Conservation (phyloP, 306 rosid genomes). For the Casuarina cunninghamiana region DNA sequence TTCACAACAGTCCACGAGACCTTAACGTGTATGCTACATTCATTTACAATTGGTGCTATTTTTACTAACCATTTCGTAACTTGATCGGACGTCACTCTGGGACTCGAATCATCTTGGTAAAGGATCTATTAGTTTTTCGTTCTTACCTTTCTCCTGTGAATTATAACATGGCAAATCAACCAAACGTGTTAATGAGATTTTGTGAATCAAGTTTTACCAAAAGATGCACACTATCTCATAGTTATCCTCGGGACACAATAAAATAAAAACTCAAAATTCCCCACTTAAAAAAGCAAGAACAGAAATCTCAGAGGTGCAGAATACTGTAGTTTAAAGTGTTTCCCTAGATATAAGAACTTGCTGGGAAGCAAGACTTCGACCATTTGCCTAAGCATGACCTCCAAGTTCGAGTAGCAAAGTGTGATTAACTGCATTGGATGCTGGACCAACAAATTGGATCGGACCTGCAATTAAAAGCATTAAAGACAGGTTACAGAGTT, state of each 20-base stretch:
- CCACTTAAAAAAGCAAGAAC: not conserved
- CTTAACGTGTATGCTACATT: too few species aligned
- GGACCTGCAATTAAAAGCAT: constrained; percentile 64
- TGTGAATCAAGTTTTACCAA: not conserved
- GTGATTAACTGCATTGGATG: constrained; percentile 67
- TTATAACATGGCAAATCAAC: not conserved
- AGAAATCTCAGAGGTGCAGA: constrained; percentile 25
- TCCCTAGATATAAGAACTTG: constrained; percentile 16
- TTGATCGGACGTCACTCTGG: too few species aligned
- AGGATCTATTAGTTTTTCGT: too few species aligned
- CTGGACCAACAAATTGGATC: constrained; percentile 81
- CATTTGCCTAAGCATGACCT: constrained; percentile 38
- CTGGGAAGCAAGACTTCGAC: constrained; percentile 12
- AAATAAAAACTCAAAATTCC: constrained; percentile 10
- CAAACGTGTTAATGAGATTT: not conserved
- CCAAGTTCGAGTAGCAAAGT: constrained; percentile 88
- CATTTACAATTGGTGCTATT: too few species aligned
- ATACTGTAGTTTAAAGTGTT: constrained; percentile 8
- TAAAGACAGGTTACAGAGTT: not conserved
- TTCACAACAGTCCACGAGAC: too few species aligned
- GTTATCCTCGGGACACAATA: not conserved
- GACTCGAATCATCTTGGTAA: too few species aligned
- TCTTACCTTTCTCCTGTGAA: too few species aligned
- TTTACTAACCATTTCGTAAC: too few species aligned
- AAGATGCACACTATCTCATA: not conserved